Evolutionary conservation across 495 filamentous ascomycete species (phyloP).

Genomic region (Talaromyces nanjingensis): DNA sequence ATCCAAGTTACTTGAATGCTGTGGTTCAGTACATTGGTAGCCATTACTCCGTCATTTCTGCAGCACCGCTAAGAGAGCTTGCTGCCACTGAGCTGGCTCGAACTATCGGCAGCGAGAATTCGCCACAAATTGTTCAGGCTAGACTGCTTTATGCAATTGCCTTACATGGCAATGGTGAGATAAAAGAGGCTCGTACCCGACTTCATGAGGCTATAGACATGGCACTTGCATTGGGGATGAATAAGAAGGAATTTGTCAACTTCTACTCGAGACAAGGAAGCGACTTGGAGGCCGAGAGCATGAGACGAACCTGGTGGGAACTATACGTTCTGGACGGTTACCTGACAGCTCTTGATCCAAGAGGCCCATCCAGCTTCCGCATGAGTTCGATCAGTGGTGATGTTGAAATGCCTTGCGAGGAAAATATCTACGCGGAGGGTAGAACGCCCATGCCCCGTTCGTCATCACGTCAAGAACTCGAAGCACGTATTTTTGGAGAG

Average conservation of each 20-base stretch:
- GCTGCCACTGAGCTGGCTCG: neutral
- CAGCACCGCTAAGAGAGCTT: neutral
- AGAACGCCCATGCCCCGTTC: conserved; percentile 21
- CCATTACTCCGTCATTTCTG: conserved; percentile 11
- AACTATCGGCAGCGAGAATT: neutral
- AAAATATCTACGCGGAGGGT: conserved; percentile 24
- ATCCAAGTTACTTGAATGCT: conserved; percentile 8
- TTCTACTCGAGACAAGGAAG: conserved; percentile 16
- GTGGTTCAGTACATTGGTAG: conserved; percentile 14
- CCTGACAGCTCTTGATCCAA: conserved; percentile 25
- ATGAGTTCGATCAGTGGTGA: conserved; percentile 27
- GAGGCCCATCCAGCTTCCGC: conserved; percentile 17
- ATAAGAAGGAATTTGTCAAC: conserved; percentile 25
- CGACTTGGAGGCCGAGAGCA: conserved; percentile 28
- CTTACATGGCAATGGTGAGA: conserved; percentile 28
- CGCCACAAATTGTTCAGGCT: conserved; percentile 31
- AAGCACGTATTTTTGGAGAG: conserved; percentile 27
- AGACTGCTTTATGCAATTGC: conserved; percentile 31
- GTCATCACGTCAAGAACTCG: conserved; percentile 26
- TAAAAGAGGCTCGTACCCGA: conserved; percentile 23
- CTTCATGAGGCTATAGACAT: conserved; percentile 26
- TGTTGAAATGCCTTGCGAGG: conserved; percentile 34
- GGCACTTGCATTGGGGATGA: conserved; percentile 33
- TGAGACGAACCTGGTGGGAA: conserved; percentile 39
- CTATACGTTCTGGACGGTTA: conserved; percentile 32